These are phyloP conservation scores for Nepenthes alata DNA, from an alignment of 179 eudicot species.

Conservation along the genomic window DNA sequence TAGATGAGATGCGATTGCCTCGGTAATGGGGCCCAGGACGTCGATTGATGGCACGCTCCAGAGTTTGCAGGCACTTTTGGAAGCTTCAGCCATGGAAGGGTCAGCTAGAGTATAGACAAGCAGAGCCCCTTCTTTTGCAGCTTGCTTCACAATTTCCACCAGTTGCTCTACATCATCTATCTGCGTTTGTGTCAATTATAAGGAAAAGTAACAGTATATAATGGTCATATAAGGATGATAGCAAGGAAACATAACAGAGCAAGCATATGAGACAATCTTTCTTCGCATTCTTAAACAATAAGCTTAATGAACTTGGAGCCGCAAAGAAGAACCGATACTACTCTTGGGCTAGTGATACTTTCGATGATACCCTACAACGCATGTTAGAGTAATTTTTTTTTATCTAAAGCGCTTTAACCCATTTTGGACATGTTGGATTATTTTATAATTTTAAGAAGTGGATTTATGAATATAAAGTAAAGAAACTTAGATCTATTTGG, in stretches of 20 bases:
- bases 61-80: slow-evolving; percentile 58
- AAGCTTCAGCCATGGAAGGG: slow-evolving; percentile 68
- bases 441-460: too few relatives aligned
- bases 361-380: too few relatives aligned
- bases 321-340: too few relatives aligned
- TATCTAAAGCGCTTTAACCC: too few relatives aligned
- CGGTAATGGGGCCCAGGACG: slow-evolving; percentile 69
- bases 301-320: too few relatives aligned
- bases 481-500: too few relatives aligned
- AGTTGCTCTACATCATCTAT: slow-evolving; percentile 61
- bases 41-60: slow-evolving; percentile 74
- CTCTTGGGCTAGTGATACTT: too few relatives aligned
- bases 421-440: too few relatives aligned
- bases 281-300: too few relatives aligned
- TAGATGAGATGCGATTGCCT: slow-evolving; percentile 70
- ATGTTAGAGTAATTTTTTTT: too few relatives aligned
- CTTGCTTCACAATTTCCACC: slow-evolving; percentile 75
- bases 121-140: slow-evolving; percentile 78
- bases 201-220: not conserved
- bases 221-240: not conserved
- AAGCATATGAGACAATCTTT: too few relatives aligned
- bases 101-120: slow-evolving; percentile 85
- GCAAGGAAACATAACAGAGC: not conserved
- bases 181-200: slow-evolving; percentile 16
- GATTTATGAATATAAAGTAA: too few relatives aligned